phyloP scores from a whole-genome alignment of 2,329 filamentous ascomycete genomes.

The Chaetomiaceae sp. region DNA sequence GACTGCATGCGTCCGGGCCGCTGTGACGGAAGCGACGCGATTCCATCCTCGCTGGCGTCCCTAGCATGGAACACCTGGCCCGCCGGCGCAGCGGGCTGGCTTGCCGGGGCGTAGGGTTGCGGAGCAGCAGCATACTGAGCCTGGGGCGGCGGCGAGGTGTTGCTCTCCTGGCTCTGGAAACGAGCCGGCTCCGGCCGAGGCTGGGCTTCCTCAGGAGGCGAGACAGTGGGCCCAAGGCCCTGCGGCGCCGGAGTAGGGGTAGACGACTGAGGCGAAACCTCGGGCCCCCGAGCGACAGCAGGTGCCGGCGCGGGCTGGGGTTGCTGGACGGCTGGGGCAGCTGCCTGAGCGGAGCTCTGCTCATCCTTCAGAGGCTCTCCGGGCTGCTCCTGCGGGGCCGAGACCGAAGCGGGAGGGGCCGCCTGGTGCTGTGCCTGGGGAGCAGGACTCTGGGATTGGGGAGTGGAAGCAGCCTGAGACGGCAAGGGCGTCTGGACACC shows the following conservation, averaged over 20 bases:
- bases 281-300: not conserved
- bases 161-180: slow-evolving; percentile 7
- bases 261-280: slow-evolving; percentile 2
- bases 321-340: not conserved
- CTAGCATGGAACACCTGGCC: slow-evolving; percentile 4
- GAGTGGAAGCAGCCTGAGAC: not conserved
- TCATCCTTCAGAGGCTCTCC: not conserved
- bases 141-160: slow-evolving; percentile 2
- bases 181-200: slow-evolving; percentile 15
- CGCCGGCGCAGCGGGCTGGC: slow-evolving; percentile 11
- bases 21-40: slow-evolving; percentile 22
- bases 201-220: slow-evolving; percentile 9
- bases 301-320: not conserved
- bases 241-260: slow-evolving; percentile 4
- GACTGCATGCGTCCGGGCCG: slow-evolving; percentile 11
- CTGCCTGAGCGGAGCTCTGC: not conserved
- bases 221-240: slow-evolving; percentile 1
- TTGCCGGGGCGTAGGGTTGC: slow-evolving; percentile 16
- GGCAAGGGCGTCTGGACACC: not conserved
- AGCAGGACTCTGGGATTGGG: not conserved
- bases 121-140: slow-evolving; percentile 21
- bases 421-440: slow-evolving; percentile 6
- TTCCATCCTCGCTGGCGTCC: slow-evolving; percentile 13
- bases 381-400: not conserved
- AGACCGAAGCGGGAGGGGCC: not conserved